A percentile compares a stretch with the other conserved stretches of the same genome.
Evolutionary conservation across 2,329 filamentous ascomycete species (phyloP).

Genomic region (Ascochyta pisi): DNA sequence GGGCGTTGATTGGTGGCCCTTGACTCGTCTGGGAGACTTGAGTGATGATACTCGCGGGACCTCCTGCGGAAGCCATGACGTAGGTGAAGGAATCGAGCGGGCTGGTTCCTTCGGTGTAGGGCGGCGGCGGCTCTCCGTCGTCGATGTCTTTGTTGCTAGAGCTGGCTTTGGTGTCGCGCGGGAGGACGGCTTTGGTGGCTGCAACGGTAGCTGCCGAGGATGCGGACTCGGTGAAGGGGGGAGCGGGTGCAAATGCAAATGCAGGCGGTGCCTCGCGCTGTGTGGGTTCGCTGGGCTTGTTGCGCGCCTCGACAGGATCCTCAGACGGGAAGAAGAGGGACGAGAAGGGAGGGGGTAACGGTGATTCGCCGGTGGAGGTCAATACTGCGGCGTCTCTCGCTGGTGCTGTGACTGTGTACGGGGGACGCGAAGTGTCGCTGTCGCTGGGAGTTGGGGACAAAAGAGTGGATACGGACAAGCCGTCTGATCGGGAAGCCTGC

Average conservation of each 20-base stretch:
- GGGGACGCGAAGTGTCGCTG: slow-evolving; percentile 30
- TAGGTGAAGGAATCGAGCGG: slow-evolving; percentile 92
- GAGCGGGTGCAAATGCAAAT: slow-evolving; percentile 60
- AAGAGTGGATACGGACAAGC: slow-evolving; percentile 55
- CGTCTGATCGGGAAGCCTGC: slow-evolving; percentile 50
- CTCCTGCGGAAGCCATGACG: slow-evolving; percentile 97
- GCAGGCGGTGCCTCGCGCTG: slow-evolving; percentile 54
- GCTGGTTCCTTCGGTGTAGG: slow-evolving; percentile 93
- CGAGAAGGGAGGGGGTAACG: slow-evolving; percentile 67
- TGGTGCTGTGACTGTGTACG: slow-evolving; percentile 38
- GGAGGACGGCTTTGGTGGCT: slow-evolving; percentile 66
- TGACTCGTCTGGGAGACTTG: slow-evolving; percentile 85
- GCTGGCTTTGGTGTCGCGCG: slow-evolving; percentile 80
- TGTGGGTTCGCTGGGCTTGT: slow-evolving; percentile 50
- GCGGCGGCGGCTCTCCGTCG: slow-evolving; percentile 92
- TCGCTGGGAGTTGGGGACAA: slow-evolving; percentile 40
- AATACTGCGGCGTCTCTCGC: slow-evolving; percentile 46
- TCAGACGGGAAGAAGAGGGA: slow-evolving; percentile 65
- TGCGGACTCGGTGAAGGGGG: slow-evolving; percentile 59
- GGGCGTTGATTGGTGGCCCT: slow-evolving; percentile 83
- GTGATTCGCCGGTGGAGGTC: slow-evolving; percentile 59
- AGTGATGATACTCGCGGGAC: slow-evolving; percentile 97
- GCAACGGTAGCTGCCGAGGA: slow-evolving; percentile 52
- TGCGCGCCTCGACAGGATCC: slow-evolving; percentile 56
- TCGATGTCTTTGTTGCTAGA: slow-evolving; percentile 73